phyloP scores from a whole-genome alignment of 139 green algal genomes.

The Eudorina sp. region DNA sequence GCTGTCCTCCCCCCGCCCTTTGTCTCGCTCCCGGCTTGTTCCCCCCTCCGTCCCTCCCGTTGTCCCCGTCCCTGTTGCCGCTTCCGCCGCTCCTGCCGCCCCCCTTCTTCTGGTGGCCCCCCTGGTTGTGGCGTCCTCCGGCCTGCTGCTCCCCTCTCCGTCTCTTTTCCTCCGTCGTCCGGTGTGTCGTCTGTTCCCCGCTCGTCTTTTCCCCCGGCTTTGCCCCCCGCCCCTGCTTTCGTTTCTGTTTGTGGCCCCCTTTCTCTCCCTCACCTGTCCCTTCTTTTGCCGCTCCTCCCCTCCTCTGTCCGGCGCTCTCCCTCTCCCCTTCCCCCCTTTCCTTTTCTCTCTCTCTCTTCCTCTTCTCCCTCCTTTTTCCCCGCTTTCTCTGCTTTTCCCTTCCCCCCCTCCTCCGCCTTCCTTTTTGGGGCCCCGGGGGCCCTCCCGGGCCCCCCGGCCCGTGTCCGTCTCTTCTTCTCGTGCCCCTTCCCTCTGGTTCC shows the following conservation, averaged over 20 bases:
- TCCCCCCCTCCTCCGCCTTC: neutral
- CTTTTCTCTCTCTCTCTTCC: neutral
- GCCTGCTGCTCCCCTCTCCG: neutral
- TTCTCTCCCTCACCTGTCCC: neutral
- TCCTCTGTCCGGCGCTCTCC: neutral
- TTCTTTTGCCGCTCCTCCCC: neutral
- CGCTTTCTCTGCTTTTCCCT: neutral
- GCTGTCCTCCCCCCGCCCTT: slow-evolving; percentile 14
- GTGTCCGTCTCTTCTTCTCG: neutral
- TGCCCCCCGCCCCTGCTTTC: neutral
- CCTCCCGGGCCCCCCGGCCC: no score
- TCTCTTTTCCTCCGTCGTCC: neutral
- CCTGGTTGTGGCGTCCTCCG: neutral
- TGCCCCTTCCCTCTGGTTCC: neutral
- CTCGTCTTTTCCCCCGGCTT: neutral
- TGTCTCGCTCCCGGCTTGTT: slow-evolving; percentile 10
- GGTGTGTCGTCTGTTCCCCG: neutral
- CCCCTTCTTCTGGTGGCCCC: neutral
- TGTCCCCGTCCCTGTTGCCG: neutral
- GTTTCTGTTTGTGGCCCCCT: neutral
- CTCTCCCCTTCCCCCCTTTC: neutral
- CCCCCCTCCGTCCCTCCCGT: neutral
- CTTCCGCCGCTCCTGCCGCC: neutral
- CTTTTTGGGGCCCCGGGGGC: neutral
- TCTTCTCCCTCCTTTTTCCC: neutral